Conservation (phyloP, 495 filamentous ascomycete species). For the Aspergillus carlsbadensis region DNA sequence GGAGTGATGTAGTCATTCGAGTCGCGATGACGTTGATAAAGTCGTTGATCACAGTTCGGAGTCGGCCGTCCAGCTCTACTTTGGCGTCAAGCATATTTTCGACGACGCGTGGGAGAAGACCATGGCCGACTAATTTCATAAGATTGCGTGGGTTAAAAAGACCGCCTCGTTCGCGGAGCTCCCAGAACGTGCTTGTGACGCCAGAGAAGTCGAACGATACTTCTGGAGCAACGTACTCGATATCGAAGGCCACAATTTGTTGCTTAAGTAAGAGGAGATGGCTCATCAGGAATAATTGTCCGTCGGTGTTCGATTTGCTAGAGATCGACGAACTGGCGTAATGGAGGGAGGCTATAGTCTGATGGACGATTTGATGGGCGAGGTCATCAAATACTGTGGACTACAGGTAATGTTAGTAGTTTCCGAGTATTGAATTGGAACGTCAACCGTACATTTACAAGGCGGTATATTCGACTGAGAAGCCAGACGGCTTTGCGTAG, state of each 20-base stretch:
- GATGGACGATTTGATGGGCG: slow-evolving; percentile 74
- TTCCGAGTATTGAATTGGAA: not conserved
- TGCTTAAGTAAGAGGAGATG: slow-evolving; percentile 90
- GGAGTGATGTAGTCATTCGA: slow-evolving; percentile 54
- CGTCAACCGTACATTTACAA: slow-evolving; percentile 58
- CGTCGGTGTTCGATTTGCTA: slow-evolving; percentile 60
- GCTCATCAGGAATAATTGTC: slow-evolving; percentile 84
- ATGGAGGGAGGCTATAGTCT: slow-evolving; percentile 66
- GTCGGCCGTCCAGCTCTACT: slow-evolving; percentile 75
- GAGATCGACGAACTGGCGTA: slow-evolving; percentile 48
- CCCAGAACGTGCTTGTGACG: slow-evolving; percentile 76
- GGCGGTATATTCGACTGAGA: slow-evolving; percentile 78
- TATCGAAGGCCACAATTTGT: slow-evolving; percentile 88
- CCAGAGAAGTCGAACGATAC: slow-evolving; percentile 75
- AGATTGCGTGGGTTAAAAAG: slow-evolving; percentile 67
- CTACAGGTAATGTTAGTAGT: slow-evolving; percentile 25
- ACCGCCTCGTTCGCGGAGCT: slow-evolving; percentile 65
- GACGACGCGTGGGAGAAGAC: slow-evolving; percentile 59
- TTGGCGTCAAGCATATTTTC: slow-evolving; percentile 75
- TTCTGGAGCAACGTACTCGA: slow-evolving; percentile 77
- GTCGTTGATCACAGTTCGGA: slow-evolving; percentile 75
- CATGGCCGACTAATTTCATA: slow-evolving; percentile 57
- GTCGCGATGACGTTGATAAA: slow-evolving; percentile 64
- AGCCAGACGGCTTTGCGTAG: slow-evolving; percentile 79
- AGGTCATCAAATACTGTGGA: slow-evolving; percentile 76